Base-by-base conservation (phyloP, 768 basidiomycete species). In the Pleurotus eryngii region DNA sequence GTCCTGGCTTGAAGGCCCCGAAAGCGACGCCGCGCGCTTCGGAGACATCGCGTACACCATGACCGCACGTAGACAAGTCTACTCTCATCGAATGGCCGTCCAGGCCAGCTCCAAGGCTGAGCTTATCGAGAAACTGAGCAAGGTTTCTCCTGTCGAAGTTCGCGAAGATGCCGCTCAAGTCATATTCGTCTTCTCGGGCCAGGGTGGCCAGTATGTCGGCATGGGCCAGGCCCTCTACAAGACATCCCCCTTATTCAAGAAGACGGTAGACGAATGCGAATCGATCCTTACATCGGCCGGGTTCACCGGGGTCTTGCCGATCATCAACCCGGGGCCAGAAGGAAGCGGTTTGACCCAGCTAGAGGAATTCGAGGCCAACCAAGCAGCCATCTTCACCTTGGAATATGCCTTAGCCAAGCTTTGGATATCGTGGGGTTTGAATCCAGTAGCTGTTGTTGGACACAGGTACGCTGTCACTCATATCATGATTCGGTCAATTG, bases 131-230 rank as follows among this genome's bases (percentile, higher is more conserved):
- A 77, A 74, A 48, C 71, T 91, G 6, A 61, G 58, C 4, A 61
- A 60, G 0, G 72, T 80, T 5, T 53, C 70, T 3, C 63, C 74
- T 20, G 64, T 71, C 17, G 67, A 73, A 42, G 65, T 61, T 14
- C 50, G 69, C 20, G 59, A 64, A n/a, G 62, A 69, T 14, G 30
- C 57, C 1, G 60, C 65, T n/a, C 69, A 72, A 3, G 74, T 80
- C 1, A 75, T 82, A 4, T 89, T 90, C 62, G 83, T 89, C 3
- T 90, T 89, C 67, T 85, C 88, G 15, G 90, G 89, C 6, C 86
- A 90, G 64, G 89, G 88, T 39, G 74, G 80, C 30, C 87, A 89
- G 60, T 85, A 86, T 70, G 64, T 74, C 15, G 80, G 82, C 5
- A 89, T 90, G 87, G 88, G 85, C 0, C 58, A 69, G 27, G 66